phyloP scores from a whole-genome alignment of 345 rosid genomes.

The Raphanus sativus region DNA sequence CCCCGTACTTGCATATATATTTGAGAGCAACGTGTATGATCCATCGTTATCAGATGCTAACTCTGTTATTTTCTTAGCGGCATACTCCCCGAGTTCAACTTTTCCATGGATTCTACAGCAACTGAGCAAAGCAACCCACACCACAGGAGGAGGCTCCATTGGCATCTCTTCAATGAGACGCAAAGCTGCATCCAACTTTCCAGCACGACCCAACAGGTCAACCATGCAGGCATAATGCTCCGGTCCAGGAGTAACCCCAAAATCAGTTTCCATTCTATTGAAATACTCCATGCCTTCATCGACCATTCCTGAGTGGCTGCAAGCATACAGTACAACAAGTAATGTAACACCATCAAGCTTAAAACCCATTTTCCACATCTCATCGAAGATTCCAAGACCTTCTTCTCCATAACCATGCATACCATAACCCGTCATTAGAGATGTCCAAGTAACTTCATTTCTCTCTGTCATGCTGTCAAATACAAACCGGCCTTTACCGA shows the following conservation, averaged over 20 bases:
- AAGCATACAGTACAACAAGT: constrained; percentile 75
- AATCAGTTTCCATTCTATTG: constrained; percentile 52
- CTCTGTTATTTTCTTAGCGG: constrained; percentile 48
- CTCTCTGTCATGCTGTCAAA: constrained; percentile 57
- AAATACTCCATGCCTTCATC: constrained; percentile 71
- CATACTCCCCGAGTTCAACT: constrained; percentile 81
- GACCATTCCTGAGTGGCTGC: constrained; percentile 87
- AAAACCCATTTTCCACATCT: constrained; percentile 60
- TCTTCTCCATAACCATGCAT: constrained; percentile 81
- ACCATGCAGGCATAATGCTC: constrained; percentile 87
- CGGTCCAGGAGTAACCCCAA: constrained; percentile 52
- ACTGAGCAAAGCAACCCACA: constrained; percentile 77
- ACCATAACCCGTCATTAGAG: constrained; percentile 79
- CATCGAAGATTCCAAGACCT: constrained; percentile 54
- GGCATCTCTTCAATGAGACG: constrained; percentile 66
- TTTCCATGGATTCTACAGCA: constrained; percentile 73
- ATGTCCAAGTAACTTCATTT: constrained; percentile 80
- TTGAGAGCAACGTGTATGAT: constrained; percentile 74
- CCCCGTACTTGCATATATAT: constrained; percentile 74
- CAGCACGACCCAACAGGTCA: constrained; percentile 84
- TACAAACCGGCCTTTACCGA: constrained; percentile 56
- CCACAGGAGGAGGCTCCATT: constrained; percentile 61
- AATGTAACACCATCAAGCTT: constrained; percentile 67
- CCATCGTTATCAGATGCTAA: constrained; percentile 66
- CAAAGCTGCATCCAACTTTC: constrained; percentile 60